Conservation (phyloP, 352 stramenopile genomes). For the Globisporangium abappressorium region DNA sequence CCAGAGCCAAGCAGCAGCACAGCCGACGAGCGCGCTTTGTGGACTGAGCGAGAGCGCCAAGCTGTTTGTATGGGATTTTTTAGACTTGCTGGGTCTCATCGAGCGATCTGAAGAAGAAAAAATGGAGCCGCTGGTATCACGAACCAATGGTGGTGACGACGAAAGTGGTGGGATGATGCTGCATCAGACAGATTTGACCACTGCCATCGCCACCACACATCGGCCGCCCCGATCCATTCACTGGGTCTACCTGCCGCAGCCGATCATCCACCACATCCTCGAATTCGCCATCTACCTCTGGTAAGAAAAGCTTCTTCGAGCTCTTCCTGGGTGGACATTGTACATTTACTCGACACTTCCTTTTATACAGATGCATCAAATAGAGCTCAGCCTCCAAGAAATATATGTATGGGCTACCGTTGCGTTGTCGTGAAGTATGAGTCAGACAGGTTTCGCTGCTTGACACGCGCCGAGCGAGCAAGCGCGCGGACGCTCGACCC, state of each 20-base stretch:
- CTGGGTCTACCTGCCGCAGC: constrained; percentile 46
- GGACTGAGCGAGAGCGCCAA: not conserved
- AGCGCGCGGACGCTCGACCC: not conserved
- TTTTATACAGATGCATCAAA: not conserved
- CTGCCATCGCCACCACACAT: not conserved
- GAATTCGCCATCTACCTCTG: constrained; percentile 62
- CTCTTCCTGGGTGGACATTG: not conserved
- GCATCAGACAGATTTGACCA: not conserved
- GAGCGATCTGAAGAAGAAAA: not conserved
- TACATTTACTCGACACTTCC: not conserved
- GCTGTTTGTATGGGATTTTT: not conserved
- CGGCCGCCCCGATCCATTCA: constrained; percentile 10
- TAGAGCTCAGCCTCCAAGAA: not conserved
- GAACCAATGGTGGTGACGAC: not conserved
- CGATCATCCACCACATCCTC: constrained; percentile 46
- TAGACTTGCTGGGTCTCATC: not conserved
- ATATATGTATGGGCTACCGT: not conserved
- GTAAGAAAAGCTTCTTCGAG: constrained; percentile 14
- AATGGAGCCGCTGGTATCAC: not conserved
- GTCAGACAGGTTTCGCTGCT: not conserved
- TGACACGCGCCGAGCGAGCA: not conserved
- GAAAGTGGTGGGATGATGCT: not conserved
- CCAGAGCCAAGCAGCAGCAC: not conserved
- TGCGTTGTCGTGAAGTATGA: not conserved
- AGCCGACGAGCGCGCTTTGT: not conserved